A percentile compares a stretch with the other conserved stretches of the same genome.
phyloP scores from a whole-genome alignment of 306 rosid genomes.

The Quercus robur region DNA sequence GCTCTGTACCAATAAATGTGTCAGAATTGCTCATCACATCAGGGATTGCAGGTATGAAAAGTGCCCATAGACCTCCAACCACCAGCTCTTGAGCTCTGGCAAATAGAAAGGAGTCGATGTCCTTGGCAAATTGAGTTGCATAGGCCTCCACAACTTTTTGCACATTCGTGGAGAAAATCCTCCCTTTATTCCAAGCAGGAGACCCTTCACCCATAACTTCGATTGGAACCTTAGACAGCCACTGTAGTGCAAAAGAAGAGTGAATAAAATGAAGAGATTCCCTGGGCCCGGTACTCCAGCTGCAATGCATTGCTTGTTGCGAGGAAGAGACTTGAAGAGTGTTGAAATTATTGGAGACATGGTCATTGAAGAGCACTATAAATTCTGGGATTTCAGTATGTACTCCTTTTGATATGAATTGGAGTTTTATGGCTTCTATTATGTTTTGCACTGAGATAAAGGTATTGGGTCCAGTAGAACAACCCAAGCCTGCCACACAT shows the following conservation, averaged over 20 bases:
- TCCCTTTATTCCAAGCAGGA: too few species aligned
- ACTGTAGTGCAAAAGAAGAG: constrained; percentile 18
- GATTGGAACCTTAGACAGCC: constrained; percentile 25
- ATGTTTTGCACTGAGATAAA: too few species aligned
- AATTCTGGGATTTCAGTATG: too few species aligned
- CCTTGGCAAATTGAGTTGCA: not conserved
- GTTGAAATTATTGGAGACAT: too few species aligned
- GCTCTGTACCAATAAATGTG: not conserved
- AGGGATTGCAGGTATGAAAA: constrained; percentile 13
- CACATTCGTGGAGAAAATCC: too few species aligned
- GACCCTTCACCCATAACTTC: not conserved
- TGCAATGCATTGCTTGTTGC: constrained; percentile 12
- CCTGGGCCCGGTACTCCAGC: constrained; percentile 24
- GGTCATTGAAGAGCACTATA: too few species aligned
- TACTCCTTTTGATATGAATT: too few species aligned
- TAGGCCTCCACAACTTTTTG: too few species aligned
- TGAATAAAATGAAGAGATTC: constrained; percentile 13
- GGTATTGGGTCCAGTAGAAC: too few species aligned
- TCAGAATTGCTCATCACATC: not conserved
- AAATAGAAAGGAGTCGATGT: constrained; percentile 15
- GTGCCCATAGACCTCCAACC: constrained; percentile 20
- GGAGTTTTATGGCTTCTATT: too few species aligned
- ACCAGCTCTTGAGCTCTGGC: constrained; percentile 31
- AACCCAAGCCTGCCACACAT: constrained; percentile 27
- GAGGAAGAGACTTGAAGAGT: constrained; percentile 22